A percentile compares a stretch with the other conserved stretches of the same genome.
Conservation (phyloP, 306 rosid genomes). For the Lotus japonicus region DNA sequence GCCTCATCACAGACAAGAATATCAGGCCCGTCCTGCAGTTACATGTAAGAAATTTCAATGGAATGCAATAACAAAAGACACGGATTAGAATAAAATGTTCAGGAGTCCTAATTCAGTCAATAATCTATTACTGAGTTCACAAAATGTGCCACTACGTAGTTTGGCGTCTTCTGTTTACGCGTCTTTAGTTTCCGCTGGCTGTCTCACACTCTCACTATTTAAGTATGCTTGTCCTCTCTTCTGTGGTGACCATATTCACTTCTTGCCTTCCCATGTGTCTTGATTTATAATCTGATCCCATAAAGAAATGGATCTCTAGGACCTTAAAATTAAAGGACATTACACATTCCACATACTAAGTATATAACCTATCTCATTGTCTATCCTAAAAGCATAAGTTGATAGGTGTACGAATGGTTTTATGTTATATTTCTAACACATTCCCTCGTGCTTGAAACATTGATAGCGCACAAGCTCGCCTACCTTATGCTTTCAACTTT, state of each 20-base stretch:
- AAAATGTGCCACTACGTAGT: background rate
- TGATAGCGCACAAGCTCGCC: no score
- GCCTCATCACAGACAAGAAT: conserved; percentile 99
- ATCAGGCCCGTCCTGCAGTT: conserved; percentile 88
- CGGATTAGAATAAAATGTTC: background rate
- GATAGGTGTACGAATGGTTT: no score
- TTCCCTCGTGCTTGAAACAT: no score
- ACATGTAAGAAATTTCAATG: conserved; percentile 15
- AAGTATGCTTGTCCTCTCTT: background rate
- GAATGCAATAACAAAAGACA: conserved; percentile 16
- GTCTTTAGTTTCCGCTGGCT: background rate
- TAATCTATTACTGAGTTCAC: background rate
- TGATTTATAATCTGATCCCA: background rate
- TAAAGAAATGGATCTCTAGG: background rate
- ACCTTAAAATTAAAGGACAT: background rate
- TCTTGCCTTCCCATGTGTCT: background rate
- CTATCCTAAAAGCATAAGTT: no score
- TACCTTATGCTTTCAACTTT: no score
- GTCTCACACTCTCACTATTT: background rate
- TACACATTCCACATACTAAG: background rate
- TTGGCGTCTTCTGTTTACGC: background rate
- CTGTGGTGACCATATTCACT: background rate
- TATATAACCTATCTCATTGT: background rate
- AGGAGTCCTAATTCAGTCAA: conserved; percentile 3
- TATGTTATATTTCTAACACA: no score